Conservation (phyloP, 805 yeast genomes). For the Wickerhamomyces subpelliculosus region DNA sequence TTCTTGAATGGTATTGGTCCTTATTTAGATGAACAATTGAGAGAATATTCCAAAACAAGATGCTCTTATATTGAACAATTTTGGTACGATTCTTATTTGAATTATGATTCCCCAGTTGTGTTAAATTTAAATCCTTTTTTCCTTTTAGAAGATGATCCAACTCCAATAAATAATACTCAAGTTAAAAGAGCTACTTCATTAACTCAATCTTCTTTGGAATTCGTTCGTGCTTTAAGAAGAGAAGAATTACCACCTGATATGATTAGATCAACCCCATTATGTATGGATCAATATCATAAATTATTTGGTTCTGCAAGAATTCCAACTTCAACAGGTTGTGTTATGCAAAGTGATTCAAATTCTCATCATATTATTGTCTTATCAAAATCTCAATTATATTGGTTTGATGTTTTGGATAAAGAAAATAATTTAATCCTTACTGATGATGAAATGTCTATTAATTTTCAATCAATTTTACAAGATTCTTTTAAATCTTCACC, state of each 20-base stretch:
- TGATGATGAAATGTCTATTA: conserved; percentile 68
- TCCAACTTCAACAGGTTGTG: conserved; percentile 77
- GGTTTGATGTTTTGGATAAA: conserved; percentile 87
- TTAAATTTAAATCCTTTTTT: conserved; percentile 86
- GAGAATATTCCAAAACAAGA: conserved; percentile 53
- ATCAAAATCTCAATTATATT: conserved; percentile 83
- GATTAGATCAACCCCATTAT: conserved; percentile 59
- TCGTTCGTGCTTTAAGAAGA: conserved; percentile 70
- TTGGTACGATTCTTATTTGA: conserved; percentile 87
- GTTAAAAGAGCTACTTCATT: conserved; percentile 76
- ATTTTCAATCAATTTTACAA: conserved; percentile 65
- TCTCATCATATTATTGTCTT: conserved; percentile 79
- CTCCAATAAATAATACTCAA: conserved; percentile 42
- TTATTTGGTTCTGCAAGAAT: conserved; percentile 84
- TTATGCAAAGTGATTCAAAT: conserved; percentile 71
- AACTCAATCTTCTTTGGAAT: conserved; percentile 69
- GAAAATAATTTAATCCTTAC: conserved; percentile 64
- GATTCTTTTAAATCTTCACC: conserved; percentile 52
- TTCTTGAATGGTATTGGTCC: conserved; percentile 52
- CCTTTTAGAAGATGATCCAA: conserved; percentile 86
- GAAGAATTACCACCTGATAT: conserved; percentile 68
- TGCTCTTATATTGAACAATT: conserved; percentile 88
- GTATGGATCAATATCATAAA: conserved; percentile 89
- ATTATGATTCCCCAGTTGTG: conserved; percentile 88
- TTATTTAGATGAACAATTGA: conserved; percentile 54